A percentile compares a stretch with the other conserved stretches of the same genome.
Conservation (phyloP, 441 rosid species). For the Gossypium trilobum region DNA sequence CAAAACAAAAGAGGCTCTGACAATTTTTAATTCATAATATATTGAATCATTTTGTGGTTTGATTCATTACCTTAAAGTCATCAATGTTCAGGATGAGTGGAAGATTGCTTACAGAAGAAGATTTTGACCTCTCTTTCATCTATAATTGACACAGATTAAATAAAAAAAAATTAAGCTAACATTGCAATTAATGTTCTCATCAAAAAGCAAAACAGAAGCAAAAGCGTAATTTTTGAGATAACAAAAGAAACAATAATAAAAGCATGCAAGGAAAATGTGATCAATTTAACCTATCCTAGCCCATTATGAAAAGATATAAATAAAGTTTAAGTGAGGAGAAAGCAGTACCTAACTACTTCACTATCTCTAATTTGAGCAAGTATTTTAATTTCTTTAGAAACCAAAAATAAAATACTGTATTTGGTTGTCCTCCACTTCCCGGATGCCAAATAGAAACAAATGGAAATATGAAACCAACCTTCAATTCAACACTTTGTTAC, state of each 20-base stretch:
- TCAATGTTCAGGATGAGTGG: constrained; percentile 81
- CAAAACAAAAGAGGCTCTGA: constrained; percentile 5
- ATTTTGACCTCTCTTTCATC: constrained; percentile 54
- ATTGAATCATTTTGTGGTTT: constrained; percentile 2
- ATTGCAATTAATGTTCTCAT: neutral
- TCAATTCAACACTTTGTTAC: neutral
- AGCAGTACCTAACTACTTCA: neutral
- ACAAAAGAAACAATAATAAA: neutral
- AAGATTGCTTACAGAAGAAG: constrained; percentile 48
- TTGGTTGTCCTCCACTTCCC: neutral
- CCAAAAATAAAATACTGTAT: neutral
- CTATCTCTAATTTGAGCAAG: neutral
- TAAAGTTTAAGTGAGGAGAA: neutral
- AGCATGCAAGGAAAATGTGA: neutral
- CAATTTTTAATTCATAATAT: neutral
- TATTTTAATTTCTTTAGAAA: neutral
- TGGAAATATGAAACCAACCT: neutral
- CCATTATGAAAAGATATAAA: neutral
- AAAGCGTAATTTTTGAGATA: neutral
- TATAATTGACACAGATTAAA: constrained; percentile 21
- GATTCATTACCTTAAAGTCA: constrained; percentile 73
- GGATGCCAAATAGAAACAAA: neutral
- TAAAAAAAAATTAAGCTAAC: neutral
- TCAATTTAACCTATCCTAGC: neutral
- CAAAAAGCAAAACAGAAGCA: neutral